These are phyloP conservation scores for Crithidia mellificae DNA, from an alignment of 208 protist genomes.

Conservation along the genomic window DNA sequence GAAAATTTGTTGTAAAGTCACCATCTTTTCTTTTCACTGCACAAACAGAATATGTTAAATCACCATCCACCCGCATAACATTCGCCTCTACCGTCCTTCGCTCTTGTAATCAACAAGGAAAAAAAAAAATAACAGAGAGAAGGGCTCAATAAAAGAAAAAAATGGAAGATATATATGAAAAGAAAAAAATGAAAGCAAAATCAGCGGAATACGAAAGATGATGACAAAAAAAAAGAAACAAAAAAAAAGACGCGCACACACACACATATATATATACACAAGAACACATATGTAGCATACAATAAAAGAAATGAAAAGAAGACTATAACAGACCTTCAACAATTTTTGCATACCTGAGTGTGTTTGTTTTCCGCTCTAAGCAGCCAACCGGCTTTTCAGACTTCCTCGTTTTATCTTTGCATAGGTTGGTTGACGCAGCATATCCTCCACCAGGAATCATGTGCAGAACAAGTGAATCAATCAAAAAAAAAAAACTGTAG, in stretches of 20 bases:
- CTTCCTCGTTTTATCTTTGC: too few relatives aligned
- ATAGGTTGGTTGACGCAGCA: too few relatives aligned
- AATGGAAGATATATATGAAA: background rate
- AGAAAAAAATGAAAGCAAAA: background rate
- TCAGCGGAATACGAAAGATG: background rate
- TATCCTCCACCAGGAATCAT: too few relatives aligned
- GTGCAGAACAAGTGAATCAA: too few relatives aligned
- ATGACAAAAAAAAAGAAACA: background rate
- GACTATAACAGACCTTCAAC: background rate
- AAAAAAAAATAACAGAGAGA: conserved; percentile 14
- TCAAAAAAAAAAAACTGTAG: too few relatives aligned
- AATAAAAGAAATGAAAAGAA: conserved; percentile 11
- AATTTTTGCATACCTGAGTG: too few relatives aligned
- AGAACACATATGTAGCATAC: background rate
- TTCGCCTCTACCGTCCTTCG: conserved; percentile 11
- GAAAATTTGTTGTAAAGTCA: too few relatives aligned
- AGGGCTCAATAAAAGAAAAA: conserved; percentile 1
- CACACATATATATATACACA: background rate
- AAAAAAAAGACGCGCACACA: background rate
- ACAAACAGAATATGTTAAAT: background rate
- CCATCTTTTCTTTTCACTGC: background rate
- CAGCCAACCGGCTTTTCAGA: too few relatives aligned
- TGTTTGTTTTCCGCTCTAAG: too few relatives aligned
- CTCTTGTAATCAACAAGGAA: background rate
- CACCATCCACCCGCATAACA: background rate